Evolutionary conservation across 768 basidiomycete genomes (phyloP), one percentile per base, ranked within the genome.

Genomic region (Termitomyces sp.): DNA sequence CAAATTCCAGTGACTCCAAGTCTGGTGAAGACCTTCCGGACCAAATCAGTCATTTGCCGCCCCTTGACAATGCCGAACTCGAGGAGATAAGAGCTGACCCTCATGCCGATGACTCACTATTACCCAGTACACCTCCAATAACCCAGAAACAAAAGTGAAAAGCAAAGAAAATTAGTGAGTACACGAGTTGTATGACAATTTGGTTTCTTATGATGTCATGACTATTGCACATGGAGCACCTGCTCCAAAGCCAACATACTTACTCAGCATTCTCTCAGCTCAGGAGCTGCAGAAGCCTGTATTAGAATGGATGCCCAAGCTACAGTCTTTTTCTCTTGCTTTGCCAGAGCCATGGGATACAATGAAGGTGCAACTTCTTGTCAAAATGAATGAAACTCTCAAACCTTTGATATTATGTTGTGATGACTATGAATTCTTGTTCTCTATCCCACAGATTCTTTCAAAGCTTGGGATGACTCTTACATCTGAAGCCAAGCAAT

Each of bases 301-400:
- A 34, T 40, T 38, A 36, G 43, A 55, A 14, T 9, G 38, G 2
- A 37, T 43, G 40, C 53, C 25, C 1, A 25, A 25, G 25, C 25
- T 25, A 25, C 25, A 25, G 38, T 36, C 36, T 12, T 38, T 36
- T 36, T 38, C 34, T 54, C n/a, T 36, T n/a, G 25, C 52, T 40
- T 54, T 38, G 25, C 36, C 31, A 6, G 56, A 57, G 25, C 56
- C 46, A 34, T 57, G 56, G 56, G 45, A 57, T 20, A 58, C 31
- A 15, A 15, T 58, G 45, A 49, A 48, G 25, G 57, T 47, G 40
- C 47, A 49, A 36, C 57, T 58, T 36, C 57, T 58, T 29, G 36
- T 25, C 46, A 58, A 58, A 45, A 58, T 58, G 37, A 20, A 58
- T 17, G 17, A n/a, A 9, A 34, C 47, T 20, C 43, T 58, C 20